Conservation (phyloP, 108 stramenopile genomes). For the Nannochloropsis gaditana region DNA sequence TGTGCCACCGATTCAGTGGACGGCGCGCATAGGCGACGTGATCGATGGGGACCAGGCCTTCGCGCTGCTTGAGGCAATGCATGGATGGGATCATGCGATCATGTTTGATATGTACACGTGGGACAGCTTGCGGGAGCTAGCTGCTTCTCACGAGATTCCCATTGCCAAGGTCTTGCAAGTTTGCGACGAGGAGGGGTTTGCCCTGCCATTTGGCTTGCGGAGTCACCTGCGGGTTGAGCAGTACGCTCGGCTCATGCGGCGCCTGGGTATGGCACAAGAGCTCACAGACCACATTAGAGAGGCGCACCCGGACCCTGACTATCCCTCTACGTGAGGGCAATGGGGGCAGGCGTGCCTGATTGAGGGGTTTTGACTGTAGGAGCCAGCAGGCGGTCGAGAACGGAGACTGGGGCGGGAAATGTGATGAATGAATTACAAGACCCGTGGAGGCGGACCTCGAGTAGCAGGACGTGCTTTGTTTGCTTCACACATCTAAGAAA, state of each 20-base stretch:
- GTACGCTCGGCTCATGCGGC: background rate
- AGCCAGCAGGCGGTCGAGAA: too few species aligned
- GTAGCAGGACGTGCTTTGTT: too few species aligned
- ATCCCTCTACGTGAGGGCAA: background rate
- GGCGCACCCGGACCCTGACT: background rate
- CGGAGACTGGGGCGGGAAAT: too few species aligned
- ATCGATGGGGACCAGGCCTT: conserved; percentile 8
- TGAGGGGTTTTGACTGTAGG: background rate
- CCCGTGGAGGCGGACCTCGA: too few species aligned
- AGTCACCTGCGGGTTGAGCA: background rate
- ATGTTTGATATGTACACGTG: conserved; percentile 17
- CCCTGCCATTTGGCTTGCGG: background rate
- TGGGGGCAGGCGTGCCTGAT: background rate
- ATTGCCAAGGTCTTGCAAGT: conserved; percentile 8
- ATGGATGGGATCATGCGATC: background rate
- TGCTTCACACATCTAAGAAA: too few species aligned
- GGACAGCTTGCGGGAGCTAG: conserved; percentile 19
- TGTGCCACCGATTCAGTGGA: background rate
- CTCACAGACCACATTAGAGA: background rate
- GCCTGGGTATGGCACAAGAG: conserved; percentile 15
- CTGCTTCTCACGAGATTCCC: background rate
- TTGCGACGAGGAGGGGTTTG: conserved; percentile 1
- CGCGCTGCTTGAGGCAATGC: conserved; percentile 8
- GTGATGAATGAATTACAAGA: too few species aligned
- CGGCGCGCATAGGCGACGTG: background rate